Percentiles rank a stretch among this genome's conserved stretches.
These are phyloP conservation scores for Hypoxylon sp. DNA, from an alignment of 2,329 filamentous ascomycete species.

Conservation along the genomic window DNA sequence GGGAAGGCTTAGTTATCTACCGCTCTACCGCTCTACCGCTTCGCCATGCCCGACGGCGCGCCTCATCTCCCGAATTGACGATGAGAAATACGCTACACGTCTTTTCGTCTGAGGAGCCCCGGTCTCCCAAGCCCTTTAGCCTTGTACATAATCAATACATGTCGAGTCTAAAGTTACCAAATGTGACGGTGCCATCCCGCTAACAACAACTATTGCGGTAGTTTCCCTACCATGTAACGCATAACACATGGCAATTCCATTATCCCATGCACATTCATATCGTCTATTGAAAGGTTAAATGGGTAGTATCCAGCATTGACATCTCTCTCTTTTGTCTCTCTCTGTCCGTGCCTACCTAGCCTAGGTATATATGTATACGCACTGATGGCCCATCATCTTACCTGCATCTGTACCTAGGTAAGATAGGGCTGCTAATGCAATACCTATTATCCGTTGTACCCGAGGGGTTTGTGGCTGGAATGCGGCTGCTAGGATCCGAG, in stretches of 20 bases:
- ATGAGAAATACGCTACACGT: slow-evolving; percentile 3
- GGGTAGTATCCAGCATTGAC: slow-evolving; percentile 31
- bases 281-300: slow-evolving; percentile 16
- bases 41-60: slow-evolving; percentile 14
- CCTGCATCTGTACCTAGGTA: slow-evolving; percentile 27
- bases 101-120: slow-evolving; percentile 2
- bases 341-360: background rate
- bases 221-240: slow-evolving; percentile 42
- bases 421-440: slow-evolving; percentile 37
- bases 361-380: slow-evolving; percentile 11
- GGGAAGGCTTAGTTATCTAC: slow-evolving; percentile 19
- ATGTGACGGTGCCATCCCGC: slow-evolving; percentile 45
- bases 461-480: slow-evolving; percentile 37
- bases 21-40: background rate
- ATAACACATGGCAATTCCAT: slow-evolving; percentile 43
- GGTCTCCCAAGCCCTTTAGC: slow-evolving; percentile 16
- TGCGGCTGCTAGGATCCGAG: slow-evolving; percentile 38
- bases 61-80: background rate
- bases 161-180: slow-evolving; percentile 36
- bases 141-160: slow-evolving; percentile 37
- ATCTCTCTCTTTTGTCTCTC: too few relatives aligned
- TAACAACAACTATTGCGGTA: slow-evolving; percentile 39
- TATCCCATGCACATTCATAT: slow-evolving; percentile 25
- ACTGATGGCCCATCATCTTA: slow-evolving; percentile 7
- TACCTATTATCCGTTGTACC: slow-evolving; percentile 32